A percentile compares a stretch with the other conserved stretches of the same genome.
Conservation (phyloP, 192 early-diverging fungal species). For the Coemansia sp. region DNA sequence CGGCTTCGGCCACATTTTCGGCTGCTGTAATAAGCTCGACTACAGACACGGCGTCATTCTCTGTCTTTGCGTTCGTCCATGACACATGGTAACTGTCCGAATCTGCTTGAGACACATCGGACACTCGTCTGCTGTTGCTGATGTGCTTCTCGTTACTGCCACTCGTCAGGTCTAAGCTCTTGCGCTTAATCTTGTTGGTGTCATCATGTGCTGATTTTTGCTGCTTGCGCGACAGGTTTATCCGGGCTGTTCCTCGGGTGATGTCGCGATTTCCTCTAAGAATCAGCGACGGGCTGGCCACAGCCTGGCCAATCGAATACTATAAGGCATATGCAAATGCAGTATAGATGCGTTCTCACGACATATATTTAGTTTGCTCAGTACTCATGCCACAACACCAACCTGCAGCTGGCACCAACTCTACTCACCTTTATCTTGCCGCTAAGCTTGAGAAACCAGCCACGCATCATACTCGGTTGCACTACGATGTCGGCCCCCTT, state of each 20-base stretch:
- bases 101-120: not conserved
- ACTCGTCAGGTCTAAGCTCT: not conserved
- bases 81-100: conserved; percentile 7
- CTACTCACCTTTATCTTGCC: conserved; percentile 48
- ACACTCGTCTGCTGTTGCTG: conserved; percentile 1
- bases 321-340: conserved; percentile 3
- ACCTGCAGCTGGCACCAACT: not conserved
- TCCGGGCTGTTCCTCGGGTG: conserved; percentile 40
- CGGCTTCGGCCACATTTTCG: conserved; percentile 28
- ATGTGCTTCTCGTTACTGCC: not conserved
- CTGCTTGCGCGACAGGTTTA: conserved; percentile 36
- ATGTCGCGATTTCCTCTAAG: conserved; percentile 49
- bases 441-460: conserved; percentile 38
- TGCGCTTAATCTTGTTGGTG: not conserved
- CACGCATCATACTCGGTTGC: conserved; percentile 39
- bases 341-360: not conserved
- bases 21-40: conserved; percentile 32
- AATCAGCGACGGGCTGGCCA: conserved; percentile 47
- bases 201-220: not conserved
- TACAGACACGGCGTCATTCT: not conserved
- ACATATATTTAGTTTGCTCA: not conserved
- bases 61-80: not conserved
- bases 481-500: conserved; percentile 30
- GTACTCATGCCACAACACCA: not conserved
- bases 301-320: conserved; percentile 49